Evolutionary conservation across 2,329 filamentous ascomycete species (phyloP).

Genomic region (Paecilomyces niveus): DNA sequence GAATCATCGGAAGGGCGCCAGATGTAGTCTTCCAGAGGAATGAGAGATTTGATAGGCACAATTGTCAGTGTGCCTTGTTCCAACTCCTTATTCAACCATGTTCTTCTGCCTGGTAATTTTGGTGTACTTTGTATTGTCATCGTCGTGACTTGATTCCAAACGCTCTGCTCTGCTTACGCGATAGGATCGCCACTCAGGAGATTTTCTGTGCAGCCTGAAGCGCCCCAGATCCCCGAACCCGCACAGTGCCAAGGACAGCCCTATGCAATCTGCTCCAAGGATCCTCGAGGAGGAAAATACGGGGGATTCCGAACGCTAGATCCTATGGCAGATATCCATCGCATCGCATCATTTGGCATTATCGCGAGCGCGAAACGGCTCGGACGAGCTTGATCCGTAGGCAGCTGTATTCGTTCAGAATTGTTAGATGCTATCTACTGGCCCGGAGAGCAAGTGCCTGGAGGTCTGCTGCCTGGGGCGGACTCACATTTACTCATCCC

Average conservation of each 20-base stretch:
- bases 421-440: neutral
- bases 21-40: neutral
- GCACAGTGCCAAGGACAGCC: neutral
- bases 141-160: neutral
- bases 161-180: neutral
- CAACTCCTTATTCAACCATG: neutral
- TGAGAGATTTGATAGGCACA: neutral
- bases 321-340: neutral
- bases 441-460: neutral
- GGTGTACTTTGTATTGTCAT: neutral
- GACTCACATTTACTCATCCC: neutral
- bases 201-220: neutral
- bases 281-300: neutral
- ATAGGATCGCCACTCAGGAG: neutral
- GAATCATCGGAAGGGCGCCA: neutral
- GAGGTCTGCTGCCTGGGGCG: neutral
- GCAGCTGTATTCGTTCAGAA: neutral
- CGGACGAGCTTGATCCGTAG: neutral
- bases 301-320: no score
- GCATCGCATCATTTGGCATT: neutral
- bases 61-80: neutral
- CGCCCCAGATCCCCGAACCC: neutral
- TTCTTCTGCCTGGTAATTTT: neutral
- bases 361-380: neutral
- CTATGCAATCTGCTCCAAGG: neutral